Evolutionary conservation across 345 rosid genomes (phyloP).

Genomic region (Aquilaria yunnanensis): DNA sequence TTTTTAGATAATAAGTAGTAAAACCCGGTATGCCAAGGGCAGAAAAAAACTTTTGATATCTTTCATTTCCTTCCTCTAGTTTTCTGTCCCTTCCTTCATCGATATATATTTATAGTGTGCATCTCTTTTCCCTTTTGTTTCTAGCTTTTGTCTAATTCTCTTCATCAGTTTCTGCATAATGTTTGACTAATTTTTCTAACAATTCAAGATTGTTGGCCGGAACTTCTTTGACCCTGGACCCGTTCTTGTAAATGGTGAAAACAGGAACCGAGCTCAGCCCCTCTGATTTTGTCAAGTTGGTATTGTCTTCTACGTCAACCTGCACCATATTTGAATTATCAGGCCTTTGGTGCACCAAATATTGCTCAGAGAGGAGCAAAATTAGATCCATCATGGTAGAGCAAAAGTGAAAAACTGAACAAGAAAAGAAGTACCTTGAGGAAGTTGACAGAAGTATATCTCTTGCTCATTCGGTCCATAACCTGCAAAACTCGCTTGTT

Average conservation of each 20-base stretch:
- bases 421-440: slow-evolving; percentile 29
- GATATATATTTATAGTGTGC: background rate
- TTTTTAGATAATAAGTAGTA: no score
- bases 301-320: slow-evolving; percentile 49
- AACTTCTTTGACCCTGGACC: slow-evolving; percentile 38
- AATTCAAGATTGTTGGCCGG: slow-evolving; percentile 27
- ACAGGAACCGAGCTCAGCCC: slow-evolving; percentile 30
- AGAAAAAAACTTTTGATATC: no score
- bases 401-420: background rate
- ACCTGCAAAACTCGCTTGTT: slow-evolving; percentile 29
- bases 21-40: no score
- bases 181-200: slow-evolving; percentile 30
- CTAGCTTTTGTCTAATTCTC: background rate
- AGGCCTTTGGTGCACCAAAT: no score
- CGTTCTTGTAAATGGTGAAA: slow-evolving; percentile 50
- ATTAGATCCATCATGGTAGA: background rate
- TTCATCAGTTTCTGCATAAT: slow-evolving; percentile 28
- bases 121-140: background rate
- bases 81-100: slow-evolving; percentile 4
- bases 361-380: background rate
- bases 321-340: slow-evolving; percentile 4
- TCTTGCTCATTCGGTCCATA: slow-evolving; percentile 44
- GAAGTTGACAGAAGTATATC: slow-evolving; percentile 50
- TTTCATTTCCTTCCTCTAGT: background rate
- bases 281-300: slow-evolving; percentile 39